Base-by-base conservation (phyloP, 140 eudicot species). In the Cichorium intybus region DNA sequence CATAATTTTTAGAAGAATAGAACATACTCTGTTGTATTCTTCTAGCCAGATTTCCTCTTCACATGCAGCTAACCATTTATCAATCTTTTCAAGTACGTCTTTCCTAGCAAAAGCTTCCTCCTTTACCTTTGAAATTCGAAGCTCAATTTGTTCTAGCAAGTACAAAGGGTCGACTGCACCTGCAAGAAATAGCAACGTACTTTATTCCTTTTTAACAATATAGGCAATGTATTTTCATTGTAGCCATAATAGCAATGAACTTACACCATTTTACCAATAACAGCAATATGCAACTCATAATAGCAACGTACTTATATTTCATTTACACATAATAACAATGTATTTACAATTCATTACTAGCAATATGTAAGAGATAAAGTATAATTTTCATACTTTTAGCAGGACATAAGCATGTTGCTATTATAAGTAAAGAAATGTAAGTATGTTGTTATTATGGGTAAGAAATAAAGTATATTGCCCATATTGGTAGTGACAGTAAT, bases 1-100 rank as follows among this genome's bases (percentile, higher is more conserved):
- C 31, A 27, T 6, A 27, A 27, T 1, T 5, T 17, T n/a, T 15
- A 57, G 6, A 20, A 56, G 24, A 47, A 53, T 21, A 50, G 9
- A 58, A 50, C 81, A 53, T 55, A 89, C 97, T 89, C 84, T 75
- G 59, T 75, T 86, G 75, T 86, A 89, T 75, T 89, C 97, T 58
- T 86, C 95, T 62, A 89, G 82, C 97, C 97, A 89, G 62, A 77
- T 6, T 63, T 89, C 95, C 74, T 89, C 97, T 72, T 89, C 89
- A 61, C 95, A 75, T 45, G 97, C 93, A 23, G 92, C 78, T 62
- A 79, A 46, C 97, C 97, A 89, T 67, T 86, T 89, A 17, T 84
- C 85, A 20, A 89, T 82, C 81, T 80, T 83, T 41, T 89, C 97
- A 51, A 89, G 84, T 18, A 89, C 81, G 51, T 89, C 97, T 75